A percentile compares a stretch with the other conserved stretches of the same genome.
phyloP scores from a whole-genome alignment of 805 yeast genomes.

The Metschnikowia anglica region DNA sequence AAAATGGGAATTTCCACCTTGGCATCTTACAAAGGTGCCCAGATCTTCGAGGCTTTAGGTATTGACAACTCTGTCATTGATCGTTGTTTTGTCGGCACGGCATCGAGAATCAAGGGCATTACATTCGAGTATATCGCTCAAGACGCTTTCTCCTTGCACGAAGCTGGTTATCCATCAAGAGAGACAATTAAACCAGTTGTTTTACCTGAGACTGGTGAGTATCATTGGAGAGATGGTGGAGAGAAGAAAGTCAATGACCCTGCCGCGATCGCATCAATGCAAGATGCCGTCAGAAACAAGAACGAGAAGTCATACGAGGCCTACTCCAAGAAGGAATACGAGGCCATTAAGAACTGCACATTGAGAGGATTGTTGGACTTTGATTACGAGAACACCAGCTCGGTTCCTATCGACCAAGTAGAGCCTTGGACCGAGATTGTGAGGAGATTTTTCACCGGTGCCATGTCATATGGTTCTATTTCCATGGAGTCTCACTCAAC shows the following conservation, averaged over 20 bases:
- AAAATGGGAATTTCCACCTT: constrained; percentile 99
- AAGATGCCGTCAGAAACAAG: constrained; percentile 97
- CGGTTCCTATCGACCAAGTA: constrained; percentile 94
- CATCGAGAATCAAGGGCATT: constrained; percentile 93
- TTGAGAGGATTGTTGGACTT: constrained; percentile 91
- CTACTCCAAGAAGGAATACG: constrained; percentile 85
- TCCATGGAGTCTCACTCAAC: constrained; percentile 99
- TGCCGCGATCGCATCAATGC: constrained; percentile 88
- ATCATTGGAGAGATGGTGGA: constrained; percentile 99
- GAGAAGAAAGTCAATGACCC: constrained; percentile 95
- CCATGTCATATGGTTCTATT: constrained; percentile 98
- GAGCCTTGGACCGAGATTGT: constrained; percentile 99
- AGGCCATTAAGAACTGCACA: constrained; percentile 90
- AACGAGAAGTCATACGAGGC: constrained; percentile 91
- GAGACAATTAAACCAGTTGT: constrained; percentile 66
- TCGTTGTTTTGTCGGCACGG: constrained; percentile 95
- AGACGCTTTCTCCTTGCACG: constrained; percentile 93
- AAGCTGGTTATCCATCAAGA: constrained; percentile 84
- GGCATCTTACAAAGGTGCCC: constrained; percentile 99
- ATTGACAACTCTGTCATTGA: constrained; percentile 93
- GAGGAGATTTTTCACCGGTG: constrained; percentile 97
- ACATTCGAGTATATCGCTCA: constrained; percentile 95
- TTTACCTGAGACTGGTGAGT: constrained; percentile 94
- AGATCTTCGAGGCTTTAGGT: constrained; percentile 95
- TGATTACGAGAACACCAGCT: constrained; percentile 66